phyloP scores from a whole-genome alignment of 2,329 filamentous ascomycete species.

The Lachnellula willkommii region DNA sequence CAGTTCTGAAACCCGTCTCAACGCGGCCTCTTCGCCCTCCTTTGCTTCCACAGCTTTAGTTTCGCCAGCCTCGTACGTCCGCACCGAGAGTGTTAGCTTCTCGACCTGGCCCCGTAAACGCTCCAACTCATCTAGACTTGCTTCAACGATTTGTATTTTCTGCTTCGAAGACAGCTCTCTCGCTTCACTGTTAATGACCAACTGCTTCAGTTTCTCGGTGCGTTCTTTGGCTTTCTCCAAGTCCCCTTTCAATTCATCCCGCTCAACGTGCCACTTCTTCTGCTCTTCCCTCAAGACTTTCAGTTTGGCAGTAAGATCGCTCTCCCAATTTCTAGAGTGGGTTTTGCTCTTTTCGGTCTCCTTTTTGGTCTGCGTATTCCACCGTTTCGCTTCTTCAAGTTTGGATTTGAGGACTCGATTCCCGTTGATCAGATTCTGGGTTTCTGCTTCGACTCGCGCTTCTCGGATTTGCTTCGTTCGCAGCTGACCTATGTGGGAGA shows the following conservation, averaged over 20 bases:
- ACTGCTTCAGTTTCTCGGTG: slow-evolving; percentile 56
- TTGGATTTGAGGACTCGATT: slow-evolving; percentile 70
- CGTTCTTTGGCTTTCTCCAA: slow-evolving; percentile 55
- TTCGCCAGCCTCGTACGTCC: slow-evolving; percentile 60
- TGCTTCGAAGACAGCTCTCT: slow-evolving; percentile 61
- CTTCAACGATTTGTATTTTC: slow-evolving; percentile 57
- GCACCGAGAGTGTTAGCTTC: slow-evolving; percentile 54
- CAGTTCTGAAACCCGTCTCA: slow-evolving; percentile 54
- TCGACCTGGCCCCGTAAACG: slow-evolving; percentile 54
- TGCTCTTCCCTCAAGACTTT: slow-evolving; percentile 63
- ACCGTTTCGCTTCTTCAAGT: slow-evolving; percentile 66
- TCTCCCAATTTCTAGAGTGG: slow-evolving; percentile 73
- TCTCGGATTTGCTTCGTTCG: slow-evolving; percentile 70
- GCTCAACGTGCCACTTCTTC: slow-evolving; percentile 56
- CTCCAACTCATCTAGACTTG: slow-evolving; percentile 55
- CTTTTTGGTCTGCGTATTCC: slow-evolving; percentile 63
- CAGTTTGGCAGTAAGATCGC: slow-evolving; percentile 62
- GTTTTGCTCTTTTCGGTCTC: slow-evolving; percentile 68
- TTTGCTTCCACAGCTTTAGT: slow-evolving; percentile 52
- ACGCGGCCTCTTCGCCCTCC: slow-evolving; percentile 52
- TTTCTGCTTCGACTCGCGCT: slow-evolving; percentile 74
- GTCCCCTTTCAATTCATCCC: slow-evolving; percentile 51
- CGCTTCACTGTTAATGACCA: slow-evolving; percentile 65
- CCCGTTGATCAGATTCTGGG: slow-evolving; percentile 71
- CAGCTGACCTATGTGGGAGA: slow-evolving; percentile 73